phyloP scores from a whole-genome alignment of 306 rosid genomes.

The Quercus dentata region DNA sequence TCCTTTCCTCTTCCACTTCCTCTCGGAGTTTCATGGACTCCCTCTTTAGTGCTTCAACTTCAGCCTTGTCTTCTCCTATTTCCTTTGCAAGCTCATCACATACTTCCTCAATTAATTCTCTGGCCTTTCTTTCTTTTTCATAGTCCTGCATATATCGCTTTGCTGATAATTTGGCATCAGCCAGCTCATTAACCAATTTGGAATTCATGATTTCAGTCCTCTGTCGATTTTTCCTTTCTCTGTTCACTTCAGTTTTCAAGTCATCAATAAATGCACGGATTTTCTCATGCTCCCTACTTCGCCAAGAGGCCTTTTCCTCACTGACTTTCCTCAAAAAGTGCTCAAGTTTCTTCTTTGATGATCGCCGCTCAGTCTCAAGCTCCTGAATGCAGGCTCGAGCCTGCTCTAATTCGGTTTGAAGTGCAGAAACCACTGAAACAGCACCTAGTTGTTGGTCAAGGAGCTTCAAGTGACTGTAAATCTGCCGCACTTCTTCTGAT shows the following conservation, averaged over 20 bases:
- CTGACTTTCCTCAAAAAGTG: slow-evolving; percentile 75
- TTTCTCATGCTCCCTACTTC: slow-evolving; percentile 91
- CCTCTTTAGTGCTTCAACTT: slow-evolving; percentile 70
- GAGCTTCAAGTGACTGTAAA: slow-evolving; percentile 59
- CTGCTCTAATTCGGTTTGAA: slow-evolving; percentile 81
- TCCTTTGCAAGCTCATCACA: slow-evolving; percentile 95
- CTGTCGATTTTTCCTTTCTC: slow-evolving; percentile 79
- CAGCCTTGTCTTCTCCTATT: slow-evolving; percentile 92
- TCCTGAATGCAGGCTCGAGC: slow-evolving; percentile 67
- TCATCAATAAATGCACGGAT: slow-evolving; percentile 75
- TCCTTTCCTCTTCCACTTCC: slow-evolving; percentile 84
- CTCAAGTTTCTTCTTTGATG: slow-evolving; percentile 79
- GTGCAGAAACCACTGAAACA: slow-evolving; percentile 64
- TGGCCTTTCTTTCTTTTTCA: slow-evolving; percentile 81
- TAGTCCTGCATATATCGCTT: slow-evolving; percentile 75
- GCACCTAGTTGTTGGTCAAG: slow-evolving; percentile 65
- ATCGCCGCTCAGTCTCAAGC: slow-evolving; percentile 74
- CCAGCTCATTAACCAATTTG: slow-evolving; percentile 80
- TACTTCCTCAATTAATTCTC: slow-evolving; percentile 78
- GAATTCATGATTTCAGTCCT: slow-evolving; percentile 79
- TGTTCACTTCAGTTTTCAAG: slow-evolving; percentile 57
- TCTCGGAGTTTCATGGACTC: slow-evolving; percentile 64
- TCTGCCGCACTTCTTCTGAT: slow-evolving; percentile 53
- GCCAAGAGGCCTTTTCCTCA: slow-evolving; percentile 78
- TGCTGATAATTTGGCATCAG: slow-evolving; percentile 69